Percentiles rank a stretch among this genome's conserved stretches.
phyloP scores from a whole-genome alignment of 1,139 yeast genomes.

The Magnusiomyces starmeri region DNA sequence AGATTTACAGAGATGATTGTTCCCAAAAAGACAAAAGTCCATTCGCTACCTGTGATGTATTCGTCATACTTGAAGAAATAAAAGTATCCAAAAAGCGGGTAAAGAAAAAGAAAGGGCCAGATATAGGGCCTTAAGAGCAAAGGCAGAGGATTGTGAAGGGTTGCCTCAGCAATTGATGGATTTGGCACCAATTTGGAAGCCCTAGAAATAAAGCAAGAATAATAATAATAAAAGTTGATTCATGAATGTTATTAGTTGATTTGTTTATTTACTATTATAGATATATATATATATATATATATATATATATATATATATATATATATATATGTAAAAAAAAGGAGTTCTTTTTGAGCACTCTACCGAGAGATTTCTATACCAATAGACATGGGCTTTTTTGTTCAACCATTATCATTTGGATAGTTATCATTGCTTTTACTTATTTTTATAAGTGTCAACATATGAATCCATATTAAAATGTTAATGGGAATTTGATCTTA shows the following conservation, averaged over 20 bases:
- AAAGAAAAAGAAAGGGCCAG: slow-evolving; percentile 73
- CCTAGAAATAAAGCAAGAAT: slow-evolving; percentile 3
- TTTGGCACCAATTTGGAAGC: slow-evolving; percentile 33
- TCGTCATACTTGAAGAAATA: slow-evolving; percentile 66
- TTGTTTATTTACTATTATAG: background rate
- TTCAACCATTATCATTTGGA: no score
- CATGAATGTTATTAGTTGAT: background rate
- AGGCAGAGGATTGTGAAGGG: slow-evolving; percentile 66
- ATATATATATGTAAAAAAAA: background rate
- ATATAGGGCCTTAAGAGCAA: slow-evolving; percentile 64
- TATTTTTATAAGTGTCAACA: no score
- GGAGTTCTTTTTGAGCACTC: no score
- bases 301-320: background rate
- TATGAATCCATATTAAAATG: no score
- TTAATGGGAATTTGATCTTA: no score
- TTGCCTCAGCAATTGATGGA: slow-evolving; percentile 55
- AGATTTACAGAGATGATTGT: slow-evolving; percentile 65
- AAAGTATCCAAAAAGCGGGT: slow-evolving; percentile 66
- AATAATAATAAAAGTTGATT: background rate
- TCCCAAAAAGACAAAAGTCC: slow-evolving; percentile 81
- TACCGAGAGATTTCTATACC: no score
- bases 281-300: background rate
- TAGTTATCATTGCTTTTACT: no score
- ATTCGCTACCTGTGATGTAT: slow-evolving; percentile 70
- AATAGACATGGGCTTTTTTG: no score